Evolutionary conservation across 1,284 basidiomycete species (phyloP).

Genomic region (Inonotus obliquus): DNA sequence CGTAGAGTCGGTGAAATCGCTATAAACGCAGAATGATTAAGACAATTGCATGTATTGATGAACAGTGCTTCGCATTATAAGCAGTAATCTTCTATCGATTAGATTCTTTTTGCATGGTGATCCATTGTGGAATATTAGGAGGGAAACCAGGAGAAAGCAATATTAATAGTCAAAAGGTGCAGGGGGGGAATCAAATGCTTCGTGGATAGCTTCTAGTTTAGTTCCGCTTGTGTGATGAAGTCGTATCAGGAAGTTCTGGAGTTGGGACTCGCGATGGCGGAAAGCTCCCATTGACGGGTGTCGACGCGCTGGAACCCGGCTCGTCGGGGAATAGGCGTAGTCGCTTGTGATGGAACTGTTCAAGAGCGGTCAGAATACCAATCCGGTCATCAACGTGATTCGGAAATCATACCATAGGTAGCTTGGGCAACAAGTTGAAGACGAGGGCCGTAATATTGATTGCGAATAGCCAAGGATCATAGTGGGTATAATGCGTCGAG

Average conservation of each 20-base stretch:
- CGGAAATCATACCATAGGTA: conserved; percentile 68
- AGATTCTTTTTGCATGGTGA: background rate
- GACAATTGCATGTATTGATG: background rate
- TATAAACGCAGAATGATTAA: background rate
- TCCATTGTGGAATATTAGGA: background rate
- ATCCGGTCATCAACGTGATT: background rate
- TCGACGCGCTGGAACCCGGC: conserved; percentile 51
- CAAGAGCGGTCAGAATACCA: conserved; percentile 7
- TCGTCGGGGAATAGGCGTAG: conserved; percentile 66
- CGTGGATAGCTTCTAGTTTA: background rate
- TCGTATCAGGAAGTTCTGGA: background rate
- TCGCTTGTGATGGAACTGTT: conserved; percentile 73
- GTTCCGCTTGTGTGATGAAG: background rate
- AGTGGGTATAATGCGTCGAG: conserved; percentile 97
- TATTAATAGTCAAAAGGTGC: background rate
- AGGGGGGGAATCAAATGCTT: background rate
- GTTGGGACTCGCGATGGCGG: conserved; percentile 23
- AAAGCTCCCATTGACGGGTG: conserved; percentile 56
- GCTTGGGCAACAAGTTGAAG: conserved; percentile 88
- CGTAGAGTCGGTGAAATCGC: background rate
- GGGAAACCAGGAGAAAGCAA: background rate
- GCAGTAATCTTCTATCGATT: conserved; percentile 3
- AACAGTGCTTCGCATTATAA: conserved; percentile 7
- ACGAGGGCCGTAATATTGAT: conserved; percentile 87
- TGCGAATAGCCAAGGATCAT: conserved; percentile 89